Base-by-base conservation (phyloP, 2,329 filamentous ascomycete species). In the Cytospora schulzeri region DNA sequence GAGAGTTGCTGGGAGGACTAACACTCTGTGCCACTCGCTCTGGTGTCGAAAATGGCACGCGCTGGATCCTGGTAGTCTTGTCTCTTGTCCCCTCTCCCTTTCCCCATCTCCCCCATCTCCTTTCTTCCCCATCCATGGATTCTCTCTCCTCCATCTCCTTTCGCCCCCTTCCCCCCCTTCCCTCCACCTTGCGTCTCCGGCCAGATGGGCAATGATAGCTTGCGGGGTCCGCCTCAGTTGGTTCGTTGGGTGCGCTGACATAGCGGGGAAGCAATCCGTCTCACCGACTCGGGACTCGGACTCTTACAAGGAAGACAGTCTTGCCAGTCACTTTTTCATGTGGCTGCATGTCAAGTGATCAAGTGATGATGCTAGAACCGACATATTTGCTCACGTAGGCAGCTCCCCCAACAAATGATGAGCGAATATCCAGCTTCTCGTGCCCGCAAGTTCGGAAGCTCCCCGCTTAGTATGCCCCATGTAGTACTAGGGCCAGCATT, bases 21-120 rank as follows among this genome's bases (percentile, higher is more conserved):
- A 80, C 73, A 81, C 64, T 83, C 79, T 83, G 76, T 80, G 74
- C 69, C 78, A 80, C 60, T 76, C 77, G 5, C 71, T 80, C 69
- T 80, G 78, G 78, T 77, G 77, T n/a, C 77, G 62, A 71, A 7
- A 19, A 19, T 2, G 26, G 2, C 17, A 35, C 33, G 12, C 33
- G 14, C 15, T 12, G 26, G 2, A 22, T 31, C 11, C 5, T 3
- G 1, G 38, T 29, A 6, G n/a, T n/a, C n/a, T n/a, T n/a, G n/a
- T n/a, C n/a, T 28, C 19, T 11, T 12, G 33, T 35, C 33, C 11
- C 14, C 33, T 11, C 33, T 31, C 35, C 15, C 22, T 12, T 45
- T 12, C 41, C 41, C 14, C 41, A 6, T 45, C 38, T 8, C 38
- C 19, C 15, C 4, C 7, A 7, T n/a, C 41, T 22, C 17, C 1